phyloP scores from a whole-genome alignment of 345 rosid genomes.

The Acer yangbiense region DNA sequence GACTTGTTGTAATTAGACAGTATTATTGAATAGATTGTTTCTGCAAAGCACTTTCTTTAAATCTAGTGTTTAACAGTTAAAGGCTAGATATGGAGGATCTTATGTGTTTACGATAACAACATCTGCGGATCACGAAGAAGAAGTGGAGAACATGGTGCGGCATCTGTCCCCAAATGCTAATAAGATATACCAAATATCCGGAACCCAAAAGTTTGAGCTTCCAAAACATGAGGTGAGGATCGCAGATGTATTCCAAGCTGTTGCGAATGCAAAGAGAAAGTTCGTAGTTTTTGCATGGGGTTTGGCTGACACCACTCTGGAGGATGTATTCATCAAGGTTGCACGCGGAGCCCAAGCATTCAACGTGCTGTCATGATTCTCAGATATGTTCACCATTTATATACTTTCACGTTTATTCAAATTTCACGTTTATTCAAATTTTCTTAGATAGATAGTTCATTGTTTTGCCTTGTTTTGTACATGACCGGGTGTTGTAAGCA shows the following conservation, averaged over 20 bases:
- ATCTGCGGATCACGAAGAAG: constrained; percentile 51
- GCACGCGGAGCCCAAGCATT: constrained; percentile 56
- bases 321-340: constrained; percentile 98
- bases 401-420: neutral
- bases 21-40: neutral
- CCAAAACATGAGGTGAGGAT: constrained; percentile 77
- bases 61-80: constrained; percentile 49
- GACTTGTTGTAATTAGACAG: neutral
- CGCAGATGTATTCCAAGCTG: constrained; percentile 76
- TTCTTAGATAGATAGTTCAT: neutral
- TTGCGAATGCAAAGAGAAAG: constrained; percentile 73
- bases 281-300: constrained; percentile 94
- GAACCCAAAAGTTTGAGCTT: constrained; percentile 96
- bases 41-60: neutral
- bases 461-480: neutral
- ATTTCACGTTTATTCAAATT: too few species aligned
- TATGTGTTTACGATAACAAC: constrained; percentile 90
- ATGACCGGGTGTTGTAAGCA: neutral
- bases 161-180: constrained; percentile 68
- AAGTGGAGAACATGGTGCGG: constrained; percentile 64
- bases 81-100: constrained; percentile 84
- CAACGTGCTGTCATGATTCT: constrained; percentile 51
- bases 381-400: neutral
- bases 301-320: constrained; percentile 86
- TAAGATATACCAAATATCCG: constrained; percentile 75